Evolutionary conservation across 805 yeast genomes (phyloP).

Genomic region (Kluyveromyces wickerhamii): DNA sequence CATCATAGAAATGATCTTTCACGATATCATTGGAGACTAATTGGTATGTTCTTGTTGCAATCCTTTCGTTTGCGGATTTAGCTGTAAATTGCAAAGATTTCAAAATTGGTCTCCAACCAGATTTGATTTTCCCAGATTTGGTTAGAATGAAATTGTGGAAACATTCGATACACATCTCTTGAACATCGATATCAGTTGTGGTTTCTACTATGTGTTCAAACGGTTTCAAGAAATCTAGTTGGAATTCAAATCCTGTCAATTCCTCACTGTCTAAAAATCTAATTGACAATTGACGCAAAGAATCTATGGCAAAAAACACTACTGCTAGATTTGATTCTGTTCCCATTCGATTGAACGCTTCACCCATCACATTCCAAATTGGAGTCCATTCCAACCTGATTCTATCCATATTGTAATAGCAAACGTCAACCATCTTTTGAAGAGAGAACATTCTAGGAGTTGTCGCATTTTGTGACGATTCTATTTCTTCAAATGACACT

Average conservation of each 20-base stretch:
- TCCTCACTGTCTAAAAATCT: conserved; percentile 91
- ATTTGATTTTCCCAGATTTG: conserved; percentile 63
- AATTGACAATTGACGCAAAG: conserved; percentile 85
- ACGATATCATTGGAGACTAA: conserved; percentile 52
- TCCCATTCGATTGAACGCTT: conserved; percentile 77
- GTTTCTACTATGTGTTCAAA: conserved; percentile 71
- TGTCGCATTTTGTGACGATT: conserved; percentile 70
- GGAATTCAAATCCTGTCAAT: conserved; percentile 90
- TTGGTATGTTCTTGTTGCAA: conserved; percentile 58
- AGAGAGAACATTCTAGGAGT: conserved; percentile 88
- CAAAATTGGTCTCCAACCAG: conserved; percentile 93
- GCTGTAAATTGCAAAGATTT: conserved; percentile 74
- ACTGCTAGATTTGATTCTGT: conserved; percentile 69
- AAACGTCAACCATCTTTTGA: conserved; percentile 94
- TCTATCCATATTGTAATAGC: conserved; percentile 95
- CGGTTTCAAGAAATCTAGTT: conserved; percentile 86
- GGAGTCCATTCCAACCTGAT: conserved; percentile 95
- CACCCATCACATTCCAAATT: conserved; percentile 90
- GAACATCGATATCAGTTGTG: conserved; percentile 61
- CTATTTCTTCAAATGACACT: conserved; percentile 86
- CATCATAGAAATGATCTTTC: conserved; percentile 50
- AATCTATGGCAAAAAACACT: conserved; percentile 86
- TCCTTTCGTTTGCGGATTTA: conserved; percentile 39
- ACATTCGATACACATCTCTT: conserved; percentile 86
- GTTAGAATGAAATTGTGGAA: conserved; percentile 76